These are phyloP conservation scores for Xerocomellus amylosporus DNA, from an alignment of 768 basidiomycete species.

Conservation along the genomic window DNA sequence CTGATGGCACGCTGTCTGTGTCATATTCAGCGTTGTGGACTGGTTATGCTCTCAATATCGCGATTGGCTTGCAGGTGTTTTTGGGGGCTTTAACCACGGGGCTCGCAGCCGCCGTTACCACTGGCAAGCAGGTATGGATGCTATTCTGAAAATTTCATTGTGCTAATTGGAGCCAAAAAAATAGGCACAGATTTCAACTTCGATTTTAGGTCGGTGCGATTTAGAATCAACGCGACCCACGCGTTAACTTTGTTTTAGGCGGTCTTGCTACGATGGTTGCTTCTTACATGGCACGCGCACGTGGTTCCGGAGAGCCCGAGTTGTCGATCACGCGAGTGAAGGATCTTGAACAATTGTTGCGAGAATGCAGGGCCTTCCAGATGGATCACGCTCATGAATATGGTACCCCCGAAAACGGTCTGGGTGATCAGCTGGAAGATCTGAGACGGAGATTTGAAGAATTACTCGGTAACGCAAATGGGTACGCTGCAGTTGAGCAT, in stretches of 20 bases:
- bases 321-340: conserved; percentile 51
- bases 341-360: conserved; percentile 65
- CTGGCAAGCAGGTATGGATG: conserved; percentile 36
- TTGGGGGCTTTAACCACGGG: conserved; percentile 69
- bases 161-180: not conserved
- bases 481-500: conserved; percentile 13
- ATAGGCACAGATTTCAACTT: conserved; percentile 38
- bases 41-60: conserved; percentile 39
- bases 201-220: conserved; percentile 37
- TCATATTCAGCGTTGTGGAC: conserved; percentile 30
- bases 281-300: conserved; percentile 66
- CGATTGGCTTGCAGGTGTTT: conserved; percentile 61
- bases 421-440: conserved; percentile 5
- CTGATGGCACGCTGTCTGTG: conserved; percentile 1
- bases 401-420: conserved; percentile 1
- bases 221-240: not conserved
- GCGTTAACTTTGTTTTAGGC: conserved; percentile 35
- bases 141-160: no score
- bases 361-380: conserved; percentile 55
- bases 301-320: conserved; percentile 71
- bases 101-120: conserved; percentile 46
- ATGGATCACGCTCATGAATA: conserved; percentile 52
- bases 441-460: conserved; percentile 30
- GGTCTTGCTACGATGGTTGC: conserved; percentile 67
- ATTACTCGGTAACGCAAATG: conserved; percentile 24